Percentiles rank a stretch among this genome's conserved stretches.
phyloP scores from a whole-genome alignment of 2,329 filamentous ascomycete genomes.

The Aspergillus novofumigatus region DNA sequence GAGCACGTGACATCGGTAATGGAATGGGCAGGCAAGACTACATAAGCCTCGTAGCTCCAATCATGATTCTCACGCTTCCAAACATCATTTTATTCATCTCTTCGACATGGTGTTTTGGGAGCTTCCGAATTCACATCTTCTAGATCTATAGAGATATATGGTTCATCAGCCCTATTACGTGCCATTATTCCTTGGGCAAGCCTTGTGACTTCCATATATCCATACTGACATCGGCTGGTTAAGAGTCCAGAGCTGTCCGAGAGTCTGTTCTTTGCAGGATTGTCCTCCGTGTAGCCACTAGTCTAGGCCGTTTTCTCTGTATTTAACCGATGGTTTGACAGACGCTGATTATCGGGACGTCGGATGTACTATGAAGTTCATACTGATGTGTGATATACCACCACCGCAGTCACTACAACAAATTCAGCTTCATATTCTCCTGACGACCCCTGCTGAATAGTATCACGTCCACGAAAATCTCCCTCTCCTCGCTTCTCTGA shows the following conservation, averaged over 20 bases:
- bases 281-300: no score
- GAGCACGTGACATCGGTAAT: not conserved
- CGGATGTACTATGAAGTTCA: not conserved
- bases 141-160: not conserved
- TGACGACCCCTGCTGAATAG: no score
- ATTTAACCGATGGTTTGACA: not conserved
- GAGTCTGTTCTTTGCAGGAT: no score
- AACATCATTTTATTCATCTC: not conserved
- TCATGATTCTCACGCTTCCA: not conserved
- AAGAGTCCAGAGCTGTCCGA: no score
- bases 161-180: no score
- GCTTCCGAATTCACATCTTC: not conserved
- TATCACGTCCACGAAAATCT: no score
- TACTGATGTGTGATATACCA: not conserved
- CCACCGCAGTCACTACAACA: not conserved
- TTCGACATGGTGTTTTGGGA: not conserved
- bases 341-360: not conserved
- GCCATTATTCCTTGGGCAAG: no score
- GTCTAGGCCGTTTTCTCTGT: not conserved
- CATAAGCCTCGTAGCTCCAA: not conserved
- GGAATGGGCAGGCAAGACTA: no score
- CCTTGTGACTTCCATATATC: no score
- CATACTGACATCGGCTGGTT: no score
- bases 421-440: not conserved
- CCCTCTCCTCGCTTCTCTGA: not conserved